Conservation (phyloP, 2,329 filamentous ascomycete genomes). For the Pyricularia grisea region DNA sequence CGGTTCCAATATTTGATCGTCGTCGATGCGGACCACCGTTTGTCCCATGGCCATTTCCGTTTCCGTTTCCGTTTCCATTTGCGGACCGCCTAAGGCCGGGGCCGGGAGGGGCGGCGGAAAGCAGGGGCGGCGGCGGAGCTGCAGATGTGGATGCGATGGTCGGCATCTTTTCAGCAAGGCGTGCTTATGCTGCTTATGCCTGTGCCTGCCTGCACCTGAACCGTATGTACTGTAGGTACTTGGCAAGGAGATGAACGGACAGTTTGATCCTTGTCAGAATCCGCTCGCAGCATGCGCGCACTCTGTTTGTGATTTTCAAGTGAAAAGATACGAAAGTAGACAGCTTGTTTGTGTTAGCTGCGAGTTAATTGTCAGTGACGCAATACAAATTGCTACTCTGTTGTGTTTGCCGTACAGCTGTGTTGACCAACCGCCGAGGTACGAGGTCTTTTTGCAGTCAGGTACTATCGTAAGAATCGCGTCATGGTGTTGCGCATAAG, state of each 20-base stretch:
- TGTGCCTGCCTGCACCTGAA: background rate
- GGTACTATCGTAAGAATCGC: background rate
- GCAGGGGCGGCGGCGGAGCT: background rate
- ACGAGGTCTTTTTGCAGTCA: background rate
- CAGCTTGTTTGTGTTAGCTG: background rate
- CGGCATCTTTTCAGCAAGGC: background rate
- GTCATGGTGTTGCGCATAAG: background rate
- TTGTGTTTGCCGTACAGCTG: background rate
- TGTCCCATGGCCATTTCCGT: conserved; percentile 13
- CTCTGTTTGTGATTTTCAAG: no score
- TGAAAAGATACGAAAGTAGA: no score
- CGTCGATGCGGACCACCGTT: conserved; percentile 24
- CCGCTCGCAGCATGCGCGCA: no score
- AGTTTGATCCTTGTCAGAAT: no score
- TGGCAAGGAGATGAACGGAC: background rate
- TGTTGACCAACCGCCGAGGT: background rate
- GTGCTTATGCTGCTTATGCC: background rate
- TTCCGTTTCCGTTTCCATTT: background rate
- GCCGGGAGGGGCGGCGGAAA: conserved; percentile 17
- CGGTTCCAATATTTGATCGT: conserved; percentile 11
- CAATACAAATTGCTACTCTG: background rate
- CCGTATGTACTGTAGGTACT: background rate
- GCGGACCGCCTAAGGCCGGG: conserved; percentile 30
- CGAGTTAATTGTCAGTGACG: background rate
- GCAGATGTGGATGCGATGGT: background rate